Evolutionary conservation across 2,329 filamentous ascomycete species (phyloP).

Genomic region (Lomentospora prolificans): DNA sequence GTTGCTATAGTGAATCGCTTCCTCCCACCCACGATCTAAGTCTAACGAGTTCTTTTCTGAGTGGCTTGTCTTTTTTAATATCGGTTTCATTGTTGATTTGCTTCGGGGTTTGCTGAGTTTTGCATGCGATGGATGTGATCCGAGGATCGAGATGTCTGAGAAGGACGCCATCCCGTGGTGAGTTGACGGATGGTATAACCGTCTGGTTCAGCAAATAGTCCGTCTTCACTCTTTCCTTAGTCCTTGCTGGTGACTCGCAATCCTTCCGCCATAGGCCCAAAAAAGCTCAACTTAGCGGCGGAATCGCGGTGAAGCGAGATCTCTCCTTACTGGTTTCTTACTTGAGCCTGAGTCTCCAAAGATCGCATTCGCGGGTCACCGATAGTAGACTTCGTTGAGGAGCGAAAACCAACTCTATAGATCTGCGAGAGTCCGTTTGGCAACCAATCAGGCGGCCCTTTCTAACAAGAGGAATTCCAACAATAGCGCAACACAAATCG

Average conservation of each 20-base stretch:
- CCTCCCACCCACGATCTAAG: slow-evolving; percentile 49
- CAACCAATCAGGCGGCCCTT: too few species aligned
- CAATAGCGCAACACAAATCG: too few species aligned
- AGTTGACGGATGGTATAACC: neutral
- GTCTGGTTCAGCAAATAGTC: neutral
- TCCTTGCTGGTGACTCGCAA: neutral
- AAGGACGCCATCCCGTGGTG: slow-evolving; percentile 4
- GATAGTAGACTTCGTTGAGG: too few species aligned
- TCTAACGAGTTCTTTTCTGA: slow-evolving; percentile 56
- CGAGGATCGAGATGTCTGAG: slow-evolving; percentile 2
- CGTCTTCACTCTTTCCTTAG: neutral
- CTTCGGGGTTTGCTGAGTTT: slow-evolving; percentile 6
- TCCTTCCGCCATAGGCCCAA: neutral
- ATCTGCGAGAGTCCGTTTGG: too few species aligned
- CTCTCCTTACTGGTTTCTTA: neutral
- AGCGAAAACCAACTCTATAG: too few species aligned
- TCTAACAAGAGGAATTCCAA: too few species aligned
- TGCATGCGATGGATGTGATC: neutral
- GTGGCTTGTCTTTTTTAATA: slow-evolving; percentile 46
- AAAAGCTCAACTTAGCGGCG: neutral
- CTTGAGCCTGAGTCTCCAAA: neutral
- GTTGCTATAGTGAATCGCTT: slow-evolving; percentile 33
- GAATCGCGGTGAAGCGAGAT: neutral
- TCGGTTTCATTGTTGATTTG: slow-evolving; percentile 18
- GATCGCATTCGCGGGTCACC: too few species aligned